Evolutionary conservation across 1,284 basidiomycete species (phyloP), one percentile per base, ranked within the genome.

Genomic region (Fistulinella staudtii): DNA sequence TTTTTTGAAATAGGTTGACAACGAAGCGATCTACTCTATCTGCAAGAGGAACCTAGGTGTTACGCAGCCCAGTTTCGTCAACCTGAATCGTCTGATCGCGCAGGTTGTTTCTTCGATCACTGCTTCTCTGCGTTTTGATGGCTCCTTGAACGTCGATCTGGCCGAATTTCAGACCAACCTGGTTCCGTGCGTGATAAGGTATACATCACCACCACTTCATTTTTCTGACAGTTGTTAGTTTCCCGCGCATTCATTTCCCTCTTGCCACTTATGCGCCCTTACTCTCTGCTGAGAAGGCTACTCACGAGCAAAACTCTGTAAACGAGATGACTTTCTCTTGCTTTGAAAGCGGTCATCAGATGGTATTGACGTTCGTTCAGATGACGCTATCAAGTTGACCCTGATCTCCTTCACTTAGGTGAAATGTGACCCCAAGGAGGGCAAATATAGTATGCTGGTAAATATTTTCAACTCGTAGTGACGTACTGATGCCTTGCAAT

Each of bases 151-250:
- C 69, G 95, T 98, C 60, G 95, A 99, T 70, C 70, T 99, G 57
- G 93, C 91, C 71, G 94, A 99, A 75, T 98, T 99, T 82, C 95
- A 98, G 76, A 97, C 93, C 53, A 97, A 97, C 74, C 74, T 97
- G 67, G 94, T 97, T 46, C 94, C 91, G 82, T 89, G 58, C 70
- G 87, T 77, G 28, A 39, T 22, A 28, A 18, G 7, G 2, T 31
- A 33, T 35, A 17, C 5, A 9, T 21, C 36, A 15, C 39, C 18
- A 14, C 20, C 11, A 7, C 20, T 18, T 30, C 13, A 35, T 36
- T 20, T 36, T 40, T 38, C 41, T 39, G 21, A 24, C 38, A 28
- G 29, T 34, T 34, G 46, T 49, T 54, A 90, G 88, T 39, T 94
- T 93, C 85, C 92, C 92, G 46, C 90, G 95, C 68, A 98, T 98